Conservation (phyloP, 306 rosid genomes). For the Argentina anserina region DNA sequence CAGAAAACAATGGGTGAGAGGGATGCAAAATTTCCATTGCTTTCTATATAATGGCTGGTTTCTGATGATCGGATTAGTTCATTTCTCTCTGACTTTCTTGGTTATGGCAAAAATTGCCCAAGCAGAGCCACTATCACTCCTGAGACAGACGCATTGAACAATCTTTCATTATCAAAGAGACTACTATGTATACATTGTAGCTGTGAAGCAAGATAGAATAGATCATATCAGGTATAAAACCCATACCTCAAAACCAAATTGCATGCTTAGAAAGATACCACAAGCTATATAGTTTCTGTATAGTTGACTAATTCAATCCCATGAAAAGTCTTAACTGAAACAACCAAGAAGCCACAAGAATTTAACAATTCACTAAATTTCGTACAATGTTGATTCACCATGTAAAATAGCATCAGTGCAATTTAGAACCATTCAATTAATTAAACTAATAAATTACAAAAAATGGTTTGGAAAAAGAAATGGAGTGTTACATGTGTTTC, state of each 20-base stretch:
- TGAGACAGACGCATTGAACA: slow-evolving; percentile 73
- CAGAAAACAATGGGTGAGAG: neutral
- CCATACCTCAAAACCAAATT: neutral
- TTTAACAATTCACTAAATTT: neutral
- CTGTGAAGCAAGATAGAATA: slow-evolving; percentile 19
- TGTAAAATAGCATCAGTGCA: neutral
- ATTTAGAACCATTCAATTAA: neutral
- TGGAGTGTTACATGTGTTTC: neutral
- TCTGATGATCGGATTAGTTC: neutral
- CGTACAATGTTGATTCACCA: neutral
- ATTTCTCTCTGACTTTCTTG: slow-evolving; percentile 60
- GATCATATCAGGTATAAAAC: neutral
- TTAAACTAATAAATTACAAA: no score
- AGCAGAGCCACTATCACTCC: slow-evolving; percentile 49
- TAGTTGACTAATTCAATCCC: neutral
- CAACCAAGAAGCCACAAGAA: neutral
- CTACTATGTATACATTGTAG: slow-evolving; percentile 67
- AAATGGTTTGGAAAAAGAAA: no score
- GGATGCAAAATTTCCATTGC: slow-evolving; percentile 11
- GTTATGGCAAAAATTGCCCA: slow-evolving; percentile 48
- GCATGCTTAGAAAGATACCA: no score
- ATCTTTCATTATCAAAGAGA: slow-evolving; percentile 79
- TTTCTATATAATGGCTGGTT: neutral
- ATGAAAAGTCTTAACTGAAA: neutral
- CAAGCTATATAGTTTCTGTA: no score